A percentile compares a stretch with the other conserved stretches of the same genome.
Evolutionary conservation across 805 yeast genomes (phyloP).

Genomic region (Metahyphopichia silvanorum): DNA sequence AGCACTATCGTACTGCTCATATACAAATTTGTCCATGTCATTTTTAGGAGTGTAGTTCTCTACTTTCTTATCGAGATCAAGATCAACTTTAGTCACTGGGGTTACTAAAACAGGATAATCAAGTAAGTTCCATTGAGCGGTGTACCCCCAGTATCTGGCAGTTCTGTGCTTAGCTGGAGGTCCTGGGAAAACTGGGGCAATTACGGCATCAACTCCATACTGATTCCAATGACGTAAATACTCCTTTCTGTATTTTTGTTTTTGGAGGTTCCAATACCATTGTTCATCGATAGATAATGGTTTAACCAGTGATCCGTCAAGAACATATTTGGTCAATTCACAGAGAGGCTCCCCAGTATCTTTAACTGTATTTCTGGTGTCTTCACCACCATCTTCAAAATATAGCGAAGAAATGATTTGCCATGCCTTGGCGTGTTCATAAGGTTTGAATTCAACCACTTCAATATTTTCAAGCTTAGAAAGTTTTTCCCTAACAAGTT

Average conservation of each 20-base stretch:
- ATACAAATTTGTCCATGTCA: constrained; percentile 9
- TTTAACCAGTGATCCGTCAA: constrained; percentile 4
- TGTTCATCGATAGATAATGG: constrained; percentile 9
- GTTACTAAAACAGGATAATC: constrained; percentile 16
- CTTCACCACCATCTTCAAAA: constrained; percentile 16
- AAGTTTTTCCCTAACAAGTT: constrained; percentile 1
- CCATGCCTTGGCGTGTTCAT: constrained; percentile 7
- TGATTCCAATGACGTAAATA: constrained; percentile 12
- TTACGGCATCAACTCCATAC: constrained; percentile 7
- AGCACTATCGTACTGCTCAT: constrained; percentile 13
- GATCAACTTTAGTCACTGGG: constrained; percentile 13
- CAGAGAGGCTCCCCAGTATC: constrained; percentile 10
- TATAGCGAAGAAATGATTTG: constrained; percentile 9
- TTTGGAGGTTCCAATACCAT: constrained; percentile 14
- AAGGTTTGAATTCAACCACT: constrained; percentile 10
- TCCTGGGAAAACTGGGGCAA: constrained; percentile 15
- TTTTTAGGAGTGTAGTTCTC: constrained; percentile 11
- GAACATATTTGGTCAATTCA: constrained; percentile 11
- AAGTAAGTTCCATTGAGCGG: constrained; percentile 15
- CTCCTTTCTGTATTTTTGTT: constrained; percentile 13
- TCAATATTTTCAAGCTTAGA: constrained; percentile 4
- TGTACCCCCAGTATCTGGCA: constrained; percentile 19
- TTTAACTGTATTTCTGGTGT: constrained; percentile 8
- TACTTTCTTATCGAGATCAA: constrained; percentile 9
- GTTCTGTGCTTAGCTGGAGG: constrained; percentile 14